Conservation (phyloP, 345 rosid species). For the Chamaenerion angustifolium region DNA sequence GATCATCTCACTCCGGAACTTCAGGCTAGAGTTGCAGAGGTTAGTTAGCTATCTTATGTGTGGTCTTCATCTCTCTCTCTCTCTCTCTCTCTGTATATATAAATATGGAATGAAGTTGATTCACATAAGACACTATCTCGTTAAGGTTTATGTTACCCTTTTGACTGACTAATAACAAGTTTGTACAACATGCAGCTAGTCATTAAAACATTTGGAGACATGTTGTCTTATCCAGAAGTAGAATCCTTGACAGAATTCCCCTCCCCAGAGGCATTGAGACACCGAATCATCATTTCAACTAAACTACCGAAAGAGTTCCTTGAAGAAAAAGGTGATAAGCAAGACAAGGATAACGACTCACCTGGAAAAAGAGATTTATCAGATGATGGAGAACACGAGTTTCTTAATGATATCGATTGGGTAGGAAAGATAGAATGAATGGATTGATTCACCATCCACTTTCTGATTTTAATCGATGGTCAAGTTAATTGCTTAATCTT, state of each 20-base stretch:
- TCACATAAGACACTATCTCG: too few species aligned
- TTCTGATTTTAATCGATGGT: too few species aligned
- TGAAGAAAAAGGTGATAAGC: conserved; percentile 23
- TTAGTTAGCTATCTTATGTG: conserved; percentile 8
- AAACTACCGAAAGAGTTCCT: conserved; percentile 89
- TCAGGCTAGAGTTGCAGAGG: conserved; percentile 92
- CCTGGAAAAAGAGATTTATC: conserved; percentile 15
- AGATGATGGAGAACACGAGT: conserved; percentile 22
- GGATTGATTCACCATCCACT: too few species aligned
- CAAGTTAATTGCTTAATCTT: too few species aligned
- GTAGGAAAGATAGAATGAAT: neutral
- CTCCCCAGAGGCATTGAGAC: conserved; percentile 60
- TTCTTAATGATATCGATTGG: conserved; percentile 22
- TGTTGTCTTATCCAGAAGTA: conserved; percentile 52
- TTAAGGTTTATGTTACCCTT: too few species aligned
- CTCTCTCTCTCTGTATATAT: too few species aligned
- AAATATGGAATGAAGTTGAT: too few species aligned
- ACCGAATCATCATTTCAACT: conserved; percentile 72
- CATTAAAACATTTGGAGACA: conserved; percentile 51
- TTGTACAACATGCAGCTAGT: conserved; percentile 33
- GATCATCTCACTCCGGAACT: conserved; percentile 88
- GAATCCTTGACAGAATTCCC: conserved; percentile 63
- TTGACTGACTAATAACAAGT: too few species aligned
- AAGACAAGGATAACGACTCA: conserved; percentile 22
- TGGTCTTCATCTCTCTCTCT: too few species aligned